Base-by-base conservation (phyloP, 495 filamentous ascomycete species). In the Talaromyces borbonicus region DNA sequence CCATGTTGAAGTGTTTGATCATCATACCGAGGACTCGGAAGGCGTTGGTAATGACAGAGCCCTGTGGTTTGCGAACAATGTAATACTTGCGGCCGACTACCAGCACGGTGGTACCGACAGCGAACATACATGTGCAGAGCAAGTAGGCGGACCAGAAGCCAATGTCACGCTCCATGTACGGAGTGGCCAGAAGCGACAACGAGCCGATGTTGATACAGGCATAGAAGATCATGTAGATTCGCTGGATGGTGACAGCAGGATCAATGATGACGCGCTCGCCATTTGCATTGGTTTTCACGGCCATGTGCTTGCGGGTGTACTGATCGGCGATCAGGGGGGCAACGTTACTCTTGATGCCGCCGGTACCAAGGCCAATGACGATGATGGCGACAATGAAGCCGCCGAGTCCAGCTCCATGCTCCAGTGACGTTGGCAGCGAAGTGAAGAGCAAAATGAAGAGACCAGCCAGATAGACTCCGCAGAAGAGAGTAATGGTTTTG, bases 101-200 rank as follows among this genome's bases (percentile, higher is more conserved):
- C 15, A 84, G 60, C 5, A 76, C 64, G 9, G 57, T 32, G 31
- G 77, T 68, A 35, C 76, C 77, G 26, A 74, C 58, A 31, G 67
- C 54, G 58, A 83, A 82, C 63, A 78, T 72, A 55, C 73, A 68
- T 29, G 77, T 69, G 30, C 81, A 80, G 26, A 92, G 77, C 37
- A 88, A 63, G 62, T 81, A 89, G n/a, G 78, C 80, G 4, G 72
- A 72, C 81, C 80, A 90, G 73, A 83, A 87, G 36, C 78, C 83
- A 22, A 81, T 68, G 52, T 80, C 71, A 47, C 69, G 55, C 60
- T 87, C 84, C 65, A 83, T 73, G 54, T 79, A 80, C 1, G 78
- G 72, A 7, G 79, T 84, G 3, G 77, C 77, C 43, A 79, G 70
- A 49, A 76, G 71, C 49, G 73, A 81, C 24, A 39, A 9, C 42